Base-by-base conservation (phyloP, 768 basidiomycete genomes). In the Plicaturopsis crispa region DNA sequence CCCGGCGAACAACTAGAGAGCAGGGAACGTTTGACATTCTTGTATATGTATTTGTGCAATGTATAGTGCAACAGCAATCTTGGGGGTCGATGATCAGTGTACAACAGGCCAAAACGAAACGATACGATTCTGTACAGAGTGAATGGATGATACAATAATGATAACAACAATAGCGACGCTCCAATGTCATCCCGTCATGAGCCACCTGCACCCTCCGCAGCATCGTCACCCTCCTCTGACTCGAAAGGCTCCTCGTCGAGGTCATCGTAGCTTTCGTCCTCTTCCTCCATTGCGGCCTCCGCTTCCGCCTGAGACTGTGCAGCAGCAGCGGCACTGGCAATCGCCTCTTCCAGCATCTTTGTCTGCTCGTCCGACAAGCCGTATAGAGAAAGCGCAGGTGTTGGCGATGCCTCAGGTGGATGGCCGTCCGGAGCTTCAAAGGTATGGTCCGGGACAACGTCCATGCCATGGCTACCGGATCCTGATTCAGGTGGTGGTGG, bases 301-400 rank as follows among this genome's bases (percentile, higher is more conserved):
- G 83, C 84, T 46, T 86, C 84, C 0, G 84, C 84, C 48, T 84
- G 82, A 14, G 81, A 78, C 47, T 84, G 82, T 1, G 84, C 84
- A 22, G 80, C 80, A 24, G 73, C 73, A 7, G 84, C 79, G 1
- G 84, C 84, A 48, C 69, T 81, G 19, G 80, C 78, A 35, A 87
- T 84, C 0, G 84, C 84, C 44, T 78, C 70, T 52, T 85, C 81
- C 12, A 87, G 62, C 45, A 81, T 55, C 42, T 67, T 72, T 4
- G 80, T 69, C 55, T 86, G 84, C 45, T 84, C 82, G 35, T 79
- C 78, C 1, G 83, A 84, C 30, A 86, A 63, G 22, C 82, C 83
- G 38, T 81, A 80, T 52, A 79, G 66, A 3, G 81, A 80, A 35
- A 84, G 48, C 1, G 76, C 65, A 17, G 73, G 45, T n/a, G 49